Base-by-base conservation (phyloP, 352 stramenopile species). In the Pythium dissotocum region DNA sequence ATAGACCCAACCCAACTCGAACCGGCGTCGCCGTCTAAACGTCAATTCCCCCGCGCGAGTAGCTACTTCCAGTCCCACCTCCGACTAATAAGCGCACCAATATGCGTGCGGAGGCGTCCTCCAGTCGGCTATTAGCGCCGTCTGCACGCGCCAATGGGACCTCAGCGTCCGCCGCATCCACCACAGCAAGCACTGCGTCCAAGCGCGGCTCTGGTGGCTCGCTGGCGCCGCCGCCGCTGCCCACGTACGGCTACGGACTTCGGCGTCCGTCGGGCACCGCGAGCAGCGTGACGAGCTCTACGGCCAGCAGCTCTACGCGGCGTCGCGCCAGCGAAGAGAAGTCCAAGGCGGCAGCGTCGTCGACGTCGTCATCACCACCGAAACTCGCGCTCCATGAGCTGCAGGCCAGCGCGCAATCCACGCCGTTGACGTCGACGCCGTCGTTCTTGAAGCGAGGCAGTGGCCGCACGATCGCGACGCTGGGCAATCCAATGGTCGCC, bases 391-490 rank as follows among this genome's bases (percentile, higher is more conserved):
- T 66, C 33, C 42, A 72, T 26, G 65, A 72, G 44, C 58, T 72
- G 7, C 58, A 66, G 33, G 46, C 8, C 28, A 10, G 4, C 46
- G 49, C 12, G 24, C 26, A 54, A 33, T 13, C 57, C 12, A 6
- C 49, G n/a, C 24, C 36, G n/a, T 35, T 58, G n/a, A 38, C 55
- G 28, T 2, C 66, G 2, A 44, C 60, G 18, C 21, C 66, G 21
- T 52, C 54, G 52, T 72, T 58, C 26, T 28, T 72, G 26, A 44
- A 36, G 18, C 66, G 66, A 30, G 66, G 66, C 33, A 68, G 54
- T 42, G 66, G 66, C 38, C 53, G 55, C 36, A 72, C 66, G 58
- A 72, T 72, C 55, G 66, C 66, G 32, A 72, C 66, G 59, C 44
- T 64, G 18, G 66, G 60, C 18, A 65, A 49, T 24, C 49, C 53